These are phyloP conservation scores for Fusarium hainanense DNA, from an alignment of 2,329 filamentous ascomycete genomes.

Conservation along the genomic window DNA sequence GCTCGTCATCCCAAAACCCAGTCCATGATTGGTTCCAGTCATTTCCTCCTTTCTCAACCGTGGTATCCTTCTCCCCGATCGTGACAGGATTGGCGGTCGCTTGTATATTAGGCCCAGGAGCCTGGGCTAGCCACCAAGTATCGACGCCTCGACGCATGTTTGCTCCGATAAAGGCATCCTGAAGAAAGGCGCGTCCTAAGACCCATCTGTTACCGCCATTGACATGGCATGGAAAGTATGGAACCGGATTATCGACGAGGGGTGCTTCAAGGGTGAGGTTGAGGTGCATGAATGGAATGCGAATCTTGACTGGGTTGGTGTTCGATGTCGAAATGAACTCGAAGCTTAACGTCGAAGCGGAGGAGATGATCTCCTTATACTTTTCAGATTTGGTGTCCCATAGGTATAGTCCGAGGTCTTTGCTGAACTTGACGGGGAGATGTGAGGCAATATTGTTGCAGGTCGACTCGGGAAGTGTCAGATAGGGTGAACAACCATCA, in stretches of 20 bases:
- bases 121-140: conserved; percentile 32
- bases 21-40: conserved; percentile 32
- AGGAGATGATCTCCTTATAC: too few relatives aligned
- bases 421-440: too few relatives aligned
- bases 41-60: conserved; percentile 19
- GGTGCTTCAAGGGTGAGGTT: neutral
- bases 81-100: neutral
- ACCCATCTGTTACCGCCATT: conserved; percentile 39
- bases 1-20: conserved; percentile 15
- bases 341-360: too few relatives aligned
- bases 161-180: conserved; percentile 59
- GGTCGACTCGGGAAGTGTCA: too few relatives aligned
- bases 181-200: conserved; percentile 56
- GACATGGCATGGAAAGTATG: conserved; percentile 54
- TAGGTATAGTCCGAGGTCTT: too few relatives aligned
- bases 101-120: conserved; percentile 20
- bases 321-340: too few relatives aligned
- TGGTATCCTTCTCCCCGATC: conserved; percentile 1
- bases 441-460: too few relatives aligned
- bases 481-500: too few relatives aligned
- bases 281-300: too few relatives aligned
- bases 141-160: conserved; percentile 49
- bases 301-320: too few relatives aligned
- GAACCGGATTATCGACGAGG: neutral
- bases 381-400: too few relatives aligned